Evolutionary conservation across 192 early-diverging fungal species (phyloP), one percentile per base, ranked within the genome.

Genomic region (Rhizophagus prolifer): DNA sequence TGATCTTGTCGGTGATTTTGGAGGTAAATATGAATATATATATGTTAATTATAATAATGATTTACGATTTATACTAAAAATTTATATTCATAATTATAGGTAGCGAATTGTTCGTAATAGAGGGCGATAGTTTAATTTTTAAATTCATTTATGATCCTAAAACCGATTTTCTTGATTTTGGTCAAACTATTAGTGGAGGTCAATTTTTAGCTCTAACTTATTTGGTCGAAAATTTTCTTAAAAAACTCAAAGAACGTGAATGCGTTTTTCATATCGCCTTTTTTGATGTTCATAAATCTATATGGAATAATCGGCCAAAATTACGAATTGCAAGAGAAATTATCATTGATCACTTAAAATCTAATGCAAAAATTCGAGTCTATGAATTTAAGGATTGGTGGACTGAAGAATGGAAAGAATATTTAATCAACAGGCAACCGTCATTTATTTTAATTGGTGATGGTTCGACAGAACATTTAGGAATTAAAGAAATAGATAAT

Each of bases 1-100:
- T 68, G 84, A 85, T 60, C 36, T 85, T 9, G 64, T 85, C 25
- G 81, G 78, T 50, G 84, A 85, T 54, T 85, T 79, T 80, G 84
- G 80, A 34, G 84, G 84, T 70, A 67, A 31, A n/a, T n/a, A 63
- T 63, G 8, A 63, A 36, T n/a, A 41, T 34, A 38, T 38, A 31
- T 34, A 16, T 66, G 16, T 36, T n/a, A 31, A 8, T 67, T 21
- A 19, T 36, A 34, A n/a, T 31, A 7, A n/a, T 66, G 4, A 14
- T 66, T 36, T 13, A 4, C 8, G 9, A 10, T 12, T 36, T 41
- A 9, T 23, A 12, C 9, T 8, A 7, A 67, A 34, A 21, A 41
- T n/a, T 21, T 14, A 67, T 44, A 5, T 12, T 38, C 8, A 36
- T 67, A 41, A 67, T 67, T 64, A 30, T 30, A 70, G 68, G 68